Conservation (phyloP, 2,329 filamentous ascomycete species). For the Arthroderma uncinatum region DNA sequence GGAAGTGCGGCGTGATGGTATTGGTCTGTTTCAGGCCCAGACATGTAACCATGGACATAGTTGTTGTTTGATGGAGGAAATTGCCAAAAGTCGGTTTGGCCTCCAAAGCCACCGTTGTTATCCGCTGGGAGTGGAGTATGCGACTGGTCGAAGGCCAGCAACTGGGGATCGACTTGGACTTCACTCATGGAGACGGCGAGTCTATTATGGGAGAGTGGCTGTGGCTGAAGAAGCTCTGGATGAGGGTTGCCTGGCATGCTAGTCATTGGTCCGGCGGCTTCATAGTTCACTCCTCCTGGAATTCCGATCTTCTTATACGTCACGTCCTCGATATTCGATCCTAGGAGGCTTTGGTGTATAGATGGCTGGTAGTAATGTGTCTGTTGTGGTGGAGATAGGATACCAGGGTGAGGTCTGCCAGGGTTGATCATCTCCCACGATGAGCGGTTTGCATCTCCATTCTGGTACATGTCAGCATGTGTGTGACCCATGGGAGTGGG, state of each 20-base stretch:
- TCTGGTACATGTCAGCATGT: conserved; percentile 9
- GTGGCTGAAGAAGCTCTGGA: conserved; percentile 32
- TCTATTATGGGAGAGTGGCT: conserved; percentile 19
- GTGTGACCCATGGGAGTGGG: conserved; percentile 13
- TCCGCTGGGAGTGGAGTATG: conserved; percentile 13
- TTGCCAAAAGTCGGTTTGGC: conserved; percentile 20
- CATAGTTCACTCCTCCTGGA: conserved; percentile 23
- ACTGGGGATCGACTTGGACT: conserved; percentile 33
- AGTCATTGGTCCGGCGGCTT: conserved; percentile 28
- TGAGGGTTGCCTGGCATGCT: conserved; percentile 34
- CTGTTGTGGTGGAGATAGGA: conserved; percentile 36
- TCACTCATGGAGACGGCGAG: conserved; percentile 19
- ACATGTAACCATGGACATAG: conserved; percentile 11
- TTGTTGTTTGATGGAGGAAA: conserved; percentile 15
- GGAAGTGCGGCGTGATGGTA: conserved; percentile 8
- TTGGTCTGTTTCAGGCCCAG: conserved; percentile 13
- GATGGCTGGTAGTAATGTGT: conserved; percentile 44
- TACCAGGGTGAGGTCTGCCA: conserved; percentile 37
- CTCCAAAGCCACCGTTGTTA: conserved; percentile 13
- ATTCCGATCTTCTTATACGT: conserved; percentile 31
- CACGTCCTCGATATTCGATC: conserved; percentile 32
- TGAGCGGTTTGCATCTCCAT: conserved; percentile 27
- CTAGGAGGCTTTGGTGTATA: conserved; percentile 32
- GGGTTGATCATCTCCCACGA: conserved; percentile 45
- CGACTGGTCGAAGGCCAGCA: conserved; percentile 25